Base-by-base conservation (phyloP, 2,329 filamentous ascomycete species). In the Neonectria ditissima region DNA sequence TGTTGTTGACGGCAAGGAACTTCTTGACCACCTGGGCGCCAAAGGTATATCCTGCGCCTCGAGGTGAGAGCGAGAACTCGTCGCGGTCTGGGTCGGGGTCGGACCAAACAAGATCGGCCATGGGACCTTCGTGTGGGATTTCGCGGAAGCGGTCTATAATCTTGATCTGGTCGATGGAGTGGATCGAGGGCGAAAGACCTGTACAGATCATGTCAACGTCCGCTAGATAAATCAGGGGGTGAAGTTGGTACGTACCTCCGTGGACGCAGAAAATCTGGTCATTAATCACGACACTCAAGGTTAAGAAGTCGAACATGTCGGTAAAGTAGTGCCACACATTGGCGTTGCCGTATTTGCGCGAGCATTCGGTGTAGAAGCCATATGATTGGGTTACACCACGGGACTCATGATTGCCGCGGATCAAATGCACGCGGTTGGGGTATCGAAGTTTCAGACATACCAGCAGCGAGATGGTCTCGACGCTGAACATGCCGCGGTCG, bases 271-370 rank as follows among this genome's bases (percentile, higher is more conserved):
- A 99, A 70, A 99, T 99, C 79, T 98, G 93, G 79, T 99, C 92
- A 78, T 98, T 97, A 77, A 99, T 99, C 68, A 99, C 95, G 65
- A 98, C 97, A 73, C 93, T 97, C 61, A 99, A 84, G 8, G 95
- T 98, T 68, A 99, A 85, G 79, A 97, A 99, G 81, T 99, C 96
- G 80, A 99, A 99, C 94, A 99, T 98, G 82, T 99, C 96, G 69
- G 96, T 99, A 78, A 99, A 99, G 79, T 98, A 96, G 80, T 99
- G 96, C 96, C 96, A 99, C 22, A 99, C 96, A 74, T 96, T 97
- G 68, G 96, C 94, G 76, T 97, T 98, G 77, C 96, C 96, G 80
- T 99, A 99, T 81, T 99, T 99, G 71, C 96, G 91, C 20, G 92
- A 94, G 80, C 96, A 99, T 78, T 99, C 96, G 22, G 96, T 98